phyloP scores from a whole-genome alignment of 1,284 basidiomycete genomes.

The Agroathelia rolfsii region DNA sequence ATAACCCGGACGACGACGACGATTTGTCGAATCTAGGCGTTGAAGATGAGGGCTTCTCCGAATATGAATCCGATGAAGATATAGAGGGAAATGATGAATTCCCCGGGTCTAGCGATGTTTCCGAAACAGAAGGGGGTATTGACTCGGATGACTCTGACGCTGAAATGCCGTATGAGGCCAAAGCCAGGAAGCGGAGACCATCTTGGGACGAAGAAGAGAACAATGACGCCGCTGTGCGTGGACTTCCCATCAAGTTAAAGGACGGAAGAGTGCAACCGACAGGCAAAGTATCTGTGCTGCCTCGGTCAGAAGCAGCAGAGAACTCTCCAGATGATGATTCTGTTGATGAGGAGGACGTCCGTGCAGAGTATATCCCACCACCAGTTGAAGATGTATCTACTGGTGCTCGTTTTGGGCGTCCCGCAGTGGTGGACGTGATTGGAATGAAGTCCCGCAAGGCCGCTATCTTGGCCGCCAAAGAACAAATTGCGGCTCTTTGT shows the following conservation, averaged over 20 bases:
- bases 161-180: conserved; percentile 64
- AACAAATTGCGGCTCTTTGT: conserved; percentile 82
- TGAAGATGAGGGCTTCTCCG: conserved; percentile 15
- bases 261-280: conserved; percentile 66
- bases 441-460: conserved; percentile 55
- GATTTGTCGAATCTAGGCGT: conserved; percentile 19
- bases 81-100: too few relatives aligned
- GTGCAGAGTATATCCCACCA: conserved; percentile 14
- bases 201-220: conserved; percentile 36
- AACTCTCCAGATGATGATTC: too few relatives aligned
- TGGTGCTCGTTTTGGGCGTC: conserved; percentile 72
- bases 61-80: conserved; percentile 12
- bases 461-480: conserved; percentile 73
- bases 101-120: too few relatives aligned
- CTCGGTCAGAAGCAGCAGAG: too few relatives aligned
- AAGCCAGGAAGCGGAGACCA: conserved; percentile 40
- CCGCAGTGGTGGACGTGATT: conserved; percentile 71
- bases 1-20: conserved; percentile 24
- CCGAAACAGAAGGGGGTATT: conserved; percentile 12
- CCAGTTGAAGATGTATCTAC: conserved; percentile 63
- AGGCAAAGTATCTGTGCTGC: conserved; percentile 28
- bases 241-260: conserved; percentile 80
- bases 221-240: conserved; percentile 52
- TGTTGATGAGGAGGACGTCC: too few relatives aligned
- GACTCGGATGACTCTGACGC: conserved; percentile 44